Percentiles rank a stretch among this genome's conserved stretches.
phyloP scores from a whole-genome alignment of 2,329 filamentous ascomycete genomes.

The Xylaria sp. region DNA sequence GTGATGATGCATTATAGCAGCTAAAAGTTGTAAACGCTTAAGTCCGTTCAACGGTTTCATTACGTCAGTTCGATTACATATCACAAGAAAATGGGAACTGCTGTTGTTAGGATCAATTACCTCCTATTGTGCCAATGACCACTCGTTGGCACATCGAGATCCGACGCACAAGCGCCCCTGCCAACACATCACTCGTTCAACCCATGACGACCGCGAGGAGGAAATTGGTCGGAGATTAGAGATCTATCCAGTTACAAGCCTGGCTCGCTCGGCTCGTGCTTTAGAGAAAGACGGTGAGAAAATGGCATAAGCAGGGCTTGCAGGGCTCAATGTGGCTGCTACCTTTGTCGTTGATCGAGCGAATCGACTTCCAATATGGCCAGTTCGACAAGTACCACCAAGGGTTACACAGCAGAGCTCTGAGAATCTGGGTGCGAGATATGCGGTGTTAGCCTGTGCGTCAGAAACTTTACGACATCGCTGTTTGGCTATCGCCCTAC shows the following conservation, averaged over 20 bases:
- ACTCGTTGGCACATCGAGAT: slow-evolving; percentile 40
- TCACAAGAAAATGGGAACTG: slow-evolving; percentile 9
- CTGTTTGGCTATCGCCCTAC: slow-evolving; percentile 16
- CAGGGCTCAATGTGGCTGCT: slow-evolving; percentile 31
- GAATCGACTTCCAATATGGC: slow-evolving; percentile 35
- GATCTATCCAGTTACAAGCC: slow-evolving; percentile 23
- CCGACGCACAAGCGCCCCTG: slow-evolving; percentile 35
- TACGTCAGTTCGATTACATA: slow-evolving; percentile 15
- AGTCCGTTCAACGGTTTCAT: not conserved
- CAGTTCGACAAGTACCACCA: slow-evolving; percentile 32
- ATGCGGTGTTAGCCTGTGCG: slow-evolving; percentile 31
- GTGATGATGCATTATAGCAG: slow-evolving; percentile 26
- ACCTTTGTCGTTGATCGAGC: slow-evolving; percentile 28
- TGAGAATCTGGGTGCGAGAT: slow-evolving; percentile 31
- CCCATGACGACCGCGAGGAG: slow-evolving; percentile 25
- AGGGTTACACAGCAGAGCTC: slow-evolving; percentile 39
- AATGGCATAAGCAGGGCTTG: slow-evolving; percentile 33
- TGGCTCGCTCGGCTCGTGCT: slow-evolving; percentile 7
- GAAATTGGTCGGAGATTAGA: slow-evolving; percentile 14
- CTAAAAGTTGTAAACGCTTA: slow-evolving; percentile 4
- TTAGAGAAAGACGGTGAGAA: slow-evolving; percentile 41
- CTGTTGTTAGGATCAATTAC: slow-evolving; percentile 6
- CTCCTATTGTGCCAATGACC: slow-evolving; percentile 37
- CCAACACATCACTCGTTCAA: slow-evolving; percentile 37
- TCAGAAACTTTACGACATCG: slow-evolving; percentile 31